A percentile compares a stretch with the other conserved stretches of the same genome.
Conservation (phyloP, 129 eudicot species). For the Apium graveolens region DNA sequence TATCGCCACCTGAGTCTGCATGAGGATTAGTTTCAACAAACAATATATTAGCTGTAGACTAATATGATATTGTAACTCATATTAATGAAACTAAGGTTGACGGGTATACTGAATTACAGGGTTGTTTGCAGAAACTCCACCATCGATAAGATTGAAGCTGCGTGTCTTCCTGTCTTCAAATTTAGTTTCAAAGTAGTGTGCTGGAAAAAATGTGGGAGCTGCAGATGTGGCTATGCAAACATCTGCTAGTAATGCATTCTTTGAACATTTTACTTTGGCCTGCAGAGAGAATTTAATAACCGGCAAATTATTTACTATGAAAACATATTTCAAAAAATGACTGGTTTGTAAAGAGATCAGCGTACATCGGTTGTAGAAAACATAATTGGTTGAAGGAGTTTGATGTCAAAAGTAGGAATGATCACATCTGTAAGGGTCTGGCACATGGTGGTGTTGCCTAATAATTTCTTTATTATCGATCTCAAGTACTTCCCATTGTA, state of each 20-base stretch:
- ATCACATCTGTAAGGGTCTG: conserved; percentile 31
- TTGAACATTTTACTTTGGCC: conserved; percentile 23
- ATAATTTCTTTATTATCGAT: conserved; percentile 9
- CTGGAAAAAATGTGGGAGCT: conserved; percentile 40
- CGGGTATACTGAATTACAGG: conserved; percentile 22
- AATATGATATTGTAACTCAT: neutral
- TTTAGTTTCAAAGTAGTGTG: conserved; percentile 37
- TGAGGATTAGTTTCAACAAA: neutral
- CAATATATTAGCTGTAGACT: neutral
- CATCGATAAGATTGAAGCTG: conserved; percentile 35
- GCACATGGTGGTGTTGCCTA: conserved; percentile 25
- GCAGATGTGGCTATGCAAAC: conserved; percentile 42
- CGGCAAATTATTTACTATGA: neutral
- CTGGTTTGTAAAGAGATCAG: neutral
- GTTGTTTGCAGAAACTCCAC: conserved; percentile 47
- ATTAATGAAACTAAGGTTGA: neutral
- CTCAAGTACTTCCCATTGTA: conserved; percentile 35
- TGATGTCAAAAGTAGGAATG: conserved; percentile 45
- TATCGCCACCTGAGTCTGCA: conserved; percentile 59
- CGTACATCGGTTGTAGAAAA: conserved; percentile 33
- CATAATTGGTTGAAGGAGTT: conserved; percentile 38
- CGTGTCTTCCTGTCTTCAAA: conserved; percentile 20
- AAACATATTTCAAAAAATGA: neutral
- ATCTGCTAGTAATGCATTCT: conserved; percentile 33
- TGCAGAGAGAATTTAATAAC: neutral